Base-by-base conservation (phyloP, 805 yeast genomes). In the Kuraishia ogatae region DNA sequence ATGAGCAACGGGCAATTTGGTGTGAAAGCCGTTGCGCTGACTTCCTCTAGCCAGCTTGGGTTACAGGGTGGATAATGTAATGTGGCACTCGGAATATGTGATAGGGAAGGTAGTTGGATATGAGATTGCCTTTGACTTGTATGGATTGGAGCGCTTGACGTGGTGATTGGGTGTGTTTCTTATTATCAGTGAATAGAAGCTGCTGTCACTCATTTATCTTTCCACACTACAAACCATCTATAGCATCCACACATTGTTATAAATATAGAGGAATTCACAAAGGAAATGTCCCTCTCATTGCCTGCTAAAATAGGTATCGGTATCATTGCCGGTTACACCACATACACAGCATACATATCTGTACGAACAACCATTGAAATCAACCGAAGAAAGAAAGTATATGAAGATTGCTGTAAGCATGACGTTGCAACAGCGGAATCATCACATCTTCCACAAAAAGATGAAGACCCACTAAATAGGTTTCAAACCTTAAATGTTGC, bases 341-440 rank as follows among this genome's bases (percentile, higher is more conserved):
- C 85, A 0, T 84, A 83, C 62, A 87, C 90, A 24, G 72, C 81
- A 11, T 85, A 78, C 62, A 80, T 85, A 53, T 82, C 85, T 46
- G 60, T 76, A 28, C 68, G 77, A 39, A 80, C 93, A 1, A 77
- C 77, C 53, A 64, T 69, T 26, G 81, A 84, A 58, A 85, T 87
- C 56, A 68, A 72, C 17, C 67, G 64, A 35, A 69, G 88, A 51
- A 69, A 74, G 23, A 54, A 56, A 26, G 53, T 51, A 22, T 58
- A 51, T 54, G 39, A 54, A 48, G 53, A 49, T 23, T 28, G 51
- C 28, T 46, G 39, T 20, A 47, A 57, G 11, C 50, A 52, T 10
- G 61, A 56, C n/a, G 53, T 57, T 23, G 63, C 60, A 17, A 47
- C 46, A 53, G 51, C 24, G 28, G 55, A 22, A 46, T 56, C 53